A percentile compares a stretch with the other conserved stretches of the same genome.
Evolutionary conservation across 805 yeast species (phyloP).

Genomic region (Pichia gijzeniarum): DNA sequence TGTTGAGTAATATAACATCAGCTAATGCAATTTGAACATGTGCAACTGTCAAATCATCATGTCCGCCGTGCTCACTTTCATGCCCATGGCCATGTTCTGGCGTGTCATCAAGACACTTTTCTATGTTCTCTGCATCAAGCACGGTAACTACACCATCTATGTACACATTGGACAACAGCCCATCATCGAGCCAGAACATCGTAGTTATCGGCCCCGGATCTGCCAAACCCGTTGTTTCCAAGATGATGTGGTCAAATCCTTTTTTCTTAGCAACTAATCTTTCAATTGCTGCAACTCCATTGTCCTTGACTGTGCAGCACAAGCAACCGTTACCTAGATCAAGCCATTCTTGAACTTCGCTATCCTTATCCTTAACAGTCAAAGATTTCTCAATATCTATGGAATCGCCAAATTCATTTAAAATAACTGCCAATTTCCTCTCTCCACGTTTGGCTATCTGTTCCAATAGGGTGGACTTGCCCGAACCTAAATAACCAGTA

Average conservation of each 20-base stretch:
- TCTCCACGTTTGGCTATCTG: conserved; percentile 64
- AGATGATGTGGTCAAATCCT: conserved; percentile 76
- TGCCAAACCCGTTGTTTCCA: conserved; percentile 95
- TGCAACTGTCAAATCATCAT: conserved; percentile 60
- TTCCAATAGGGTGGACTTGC: conserved; percentile 82
- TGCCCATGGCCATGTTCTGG: conserved; percentile 31
- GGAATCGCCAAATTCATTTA: conserved; percentile 91
- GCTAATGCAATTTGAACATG: conserved; percentile 87
- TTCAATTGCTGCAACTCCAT: conserved; percentile 92
- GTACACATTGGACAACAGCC: conserved; percentile 72
- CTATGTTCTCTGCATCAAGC: conserved; percentile 65
- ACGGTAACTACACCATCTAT: conserved; percentile 91
- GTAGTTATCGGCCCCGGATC: conserved; percentile 96
- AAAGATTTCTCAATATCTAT: conserved; percentile 83
- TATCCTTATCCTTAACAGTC: conserved; percentile 51
- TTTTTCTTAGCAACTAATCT: conserved; percentile 64
- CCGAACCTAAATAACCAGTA: conserved; percentile 93
- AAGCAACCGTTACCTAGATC: conserved; percentile 95
- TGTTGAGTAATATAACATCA: conserved; percentile 75
- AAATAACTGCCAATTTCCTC: conserved; percentile 76
- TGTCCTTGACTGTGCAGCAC: conserved; percentile 93
- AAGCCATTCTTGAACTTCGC: conserved; percentile 83
- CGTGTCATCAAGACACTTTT: conserved; percentile 56
- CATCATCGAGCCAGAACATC: conserved; percentile 97
- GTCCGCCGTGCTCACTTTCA: conserved; percentile 31